These are phyloP conservation scores for Aureobasidium sp. DNA, from an alignment of 2,329 filamentous ascomycete genomes.

Conservation along the genomic window DNA sequence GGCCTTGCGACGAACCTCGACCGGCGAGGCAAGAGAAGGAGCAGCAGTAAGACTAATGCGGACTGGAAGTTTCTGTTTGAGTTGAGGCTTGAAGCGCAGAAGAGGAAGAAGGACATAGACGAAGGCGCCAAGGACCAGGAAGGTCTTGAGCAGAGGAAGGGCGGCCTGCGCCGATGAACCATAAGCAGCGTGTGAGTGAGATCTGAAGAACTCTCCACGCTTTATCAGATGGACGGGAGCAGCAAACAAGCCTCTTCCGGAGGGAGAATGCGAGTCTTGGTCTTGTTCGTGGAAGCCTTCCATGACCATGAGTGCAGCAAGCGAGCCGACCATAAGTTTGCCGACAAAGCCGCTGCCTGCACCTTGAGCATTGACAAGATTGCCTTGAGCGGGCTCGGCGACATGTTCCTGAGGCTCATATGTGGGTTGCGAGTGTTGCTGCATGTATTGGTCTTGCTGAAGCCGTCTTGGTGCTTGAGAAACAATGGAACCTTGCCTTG, in stretches of 20 bases:
- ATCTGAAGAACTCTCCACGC: slow-evolving; percentile 21
- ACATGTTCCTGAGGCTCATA: slow-evolving; percentile 28
- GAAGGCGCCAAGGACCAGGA: slow-evolving; percentile 46
- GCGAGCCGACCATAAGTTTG: slow-evolving; percentile 87
- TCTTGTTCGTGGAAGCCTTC: slow-evolving; percentile 67
- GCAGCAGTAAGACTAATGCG: slow-evolving; percentile 41
- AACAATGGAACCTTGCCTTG: slow-evolving; percentile 13
- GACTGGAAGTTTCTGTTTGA: slow-evolving; percentile 39
- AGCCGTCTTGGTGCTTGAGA: slow-evolving; percentile 14
- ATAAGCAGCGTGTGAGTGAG: slow-evolving; percentile 1
- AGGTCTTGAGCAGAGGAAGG: slow-evolving; percentile 44
- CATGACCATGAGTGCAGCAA: slow-evolving; percentile 86
- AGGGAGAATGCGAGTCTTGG: slow-evolving; percentile 44
- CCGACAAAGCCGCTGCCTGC: slow-evolving; percentile 47
- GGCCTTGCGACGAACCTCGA: slow-evolving; percentile 76
- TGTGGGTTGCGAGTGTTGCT: slow-evolving; percentile 26
- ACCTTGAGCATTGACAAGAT: slow-evolving; percentile 35
- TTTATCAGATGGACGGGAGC: slow-evolving; percentile 33
- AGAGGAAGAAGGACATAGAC: slow-evolving; percentile 52
- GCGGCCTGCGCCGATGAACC: slow-evolving; percentile 21
- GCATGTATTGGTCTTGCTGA: slow-evolving; percentile 29
- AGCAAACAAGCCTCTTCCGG: slow-evolving; percentile 36
- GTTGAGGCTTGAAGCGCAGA: slow-evolving; percentile 51
- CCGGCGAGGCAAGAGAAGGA: slow-evolving; percentile 71
- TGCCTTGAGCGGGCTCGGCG: slow-evolving; percentile 28